Base-by-base conservation (phyloP, 345 rosid species). In the Alliaria petiolata region DNA sequence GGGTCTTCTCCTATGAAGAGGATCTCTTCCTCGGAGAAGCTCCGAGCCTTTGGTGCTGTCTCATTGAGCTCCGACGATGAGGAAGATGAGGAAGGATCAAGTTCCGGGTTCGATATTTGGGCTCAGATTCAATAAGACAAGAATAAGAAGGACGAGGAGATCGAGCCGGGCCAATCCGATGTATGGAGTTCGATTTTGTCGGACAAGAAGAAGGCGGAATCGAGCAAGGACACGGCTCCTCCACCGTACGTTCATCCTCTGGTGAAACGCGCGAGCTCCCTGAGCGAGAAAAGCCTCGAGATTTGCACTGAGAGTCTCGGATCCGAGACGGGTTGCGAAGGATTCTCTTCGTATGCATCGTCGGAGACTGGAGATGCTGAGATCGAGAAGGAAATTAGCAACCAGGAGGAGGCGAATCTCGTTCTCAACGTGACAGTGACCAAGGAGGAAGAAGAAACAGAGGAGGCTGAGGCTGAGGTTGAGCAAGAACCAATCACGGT, bases 241-340 rank as follows among this genome's bases (percentile, higher is more conserved):
- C 75, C 92, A 12, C 91, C 91, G 8, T 95, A 95, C 57, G 49
- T 95, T 62, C 98, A 87, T 53, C 98, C 98, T 17, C 77, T 84
- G 34, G 82, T 85, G 50, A 86, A 80, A 71, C 78, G 82, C n/a
- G 84, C 84, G 8, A 83, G 93, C 40, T 83, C 86, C n/a, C 71
- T 95, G 65, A 88, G 77, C 65, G 72, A 80, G 76, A 87, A 85
- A 80, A 95, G 98, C 79, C 97, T 95, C 25, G 72, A 88, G 16
- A 81, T 95, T 28, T 95, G 99, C 81, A 95, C 99, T 2, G 99
- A 95, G 78, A 95, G 93, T 67, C 98, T 95, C n/a, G 99, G 99
- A 63, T 95, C 97, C 28, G 99, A 95, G 78, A 88, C 97, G 6
- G 99, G 98, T 36, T 95, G 92, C 8, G 97, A 90, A 10, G 89